Base-by-base conservation (phyloP, 192 early-diverging fungal species). In the Backusella morwellensis region DNA sequence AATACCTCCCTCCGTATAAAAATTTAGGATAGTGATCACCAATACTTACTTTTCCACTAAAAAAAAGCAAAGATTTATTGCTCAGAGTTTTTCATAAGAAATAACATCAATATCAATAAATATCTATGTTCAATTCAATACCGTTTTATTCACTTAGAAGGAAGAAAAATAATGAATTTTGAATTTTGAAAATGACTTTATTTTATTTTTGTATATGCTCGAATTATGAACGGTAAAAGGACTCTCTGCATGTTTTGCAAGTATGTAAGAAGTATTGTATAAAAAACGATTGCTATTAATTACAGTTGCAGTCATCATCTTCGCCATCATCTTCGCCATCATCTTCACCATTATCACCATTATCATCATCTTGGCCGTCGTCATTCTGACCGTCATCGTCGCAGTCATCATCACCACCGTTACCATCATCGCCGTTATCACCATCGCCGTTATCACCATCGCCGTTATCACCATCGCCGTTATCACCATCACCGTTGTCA, bases 191-290 rank as follows among this genome's bases (percentile, higher is more conserved):
- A 63, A 26, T 63, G 56, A 63, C 4, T 56, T 63, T 63, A 63
- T 63, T 26, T 63, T 63, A 29, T 11, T 63, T 63, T 63, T 63
- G 26, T 63, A 29, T 63, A 63, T 63, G 56, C 56, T 63, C 56
- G 12, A 63, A 26, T 63, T 63, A 63, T 63, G 23, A 23, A 63
- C 56, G 9, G 23, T 26, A 63, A 29, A 63, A 29, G 8, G 56
- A 8, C 54, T 56, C 56, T 63, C 14, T 63, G 56, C 56, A 63
- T 63, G 56, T 23, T 63, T 63, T 63, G 56, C 56, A 63, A 63
- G 9, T 63, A 29, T 63, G 56, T 63, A 63, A 29, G 56, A 26
- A 63, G 56, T 63, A 63, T 63, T 12, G 7, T 26, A 63, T 63
- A 63, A 63, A 59, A 59, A 50, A n/a, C 29, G 12, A 63, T 9